These are phyloP conservation scores for Nothophytophthora sp. DNA, from an alignment of 352 stramenopile species.

Conservation along the genomic window DNA sequence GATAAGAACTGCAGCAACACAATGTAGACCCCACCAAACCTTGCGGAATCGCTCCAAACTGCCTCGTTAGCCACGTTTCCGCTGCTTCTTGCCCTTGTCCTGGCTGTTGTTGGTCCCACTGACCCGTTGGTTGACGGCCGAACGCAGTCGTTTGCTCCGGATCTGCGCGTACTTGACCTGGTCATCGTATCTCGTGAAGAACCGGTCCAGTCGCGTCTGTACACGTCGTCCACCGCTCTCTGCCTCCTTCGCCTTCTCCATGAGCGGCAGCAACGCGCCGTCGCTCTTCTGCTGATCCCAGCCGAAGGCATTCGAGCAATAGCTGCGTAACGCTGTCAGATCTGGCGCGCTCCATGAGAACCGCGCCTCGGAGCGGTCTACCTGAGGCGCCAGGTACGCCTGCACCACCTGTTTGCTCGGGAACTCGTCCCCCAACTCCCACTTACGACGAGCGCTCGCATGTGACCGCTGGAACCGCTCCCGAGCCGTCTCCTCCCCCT, in stretches of 20 bases:
- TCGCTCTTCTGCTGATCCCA: conserved; percentile 94
- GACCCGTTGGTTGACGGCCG: conserved; percentile 59
- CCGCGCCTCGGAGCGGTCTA: conserved; percentile 69
- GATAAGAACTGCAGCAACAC: conserved; percentile 5
- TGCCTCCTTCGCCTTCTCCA: conserved; percentile 50
- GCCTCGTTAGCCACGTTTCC: conserved; percentile 14
- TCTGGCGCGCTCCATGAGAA: conserved; percentile 96
- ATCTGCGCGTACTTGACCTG: conserved; percentile 95
- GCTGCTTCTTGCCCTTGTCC: conserved; percentile 18
- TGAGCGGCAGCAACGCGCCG: conserved; percentile 89
- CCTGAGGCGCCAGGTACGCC: conserved; percentile 94
- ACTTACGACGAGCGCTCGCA: conserved; percentile 87
- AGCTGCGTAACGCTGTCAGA: conserved; percentile 80
- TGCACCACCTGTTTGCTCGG: conserved; percentile 91
- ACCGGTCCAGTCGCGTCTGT: conserved; percentile 95
- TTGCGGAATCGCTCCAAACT: too few relatives aligned
- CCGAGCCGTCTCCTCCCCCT: conserved; percentile 44
- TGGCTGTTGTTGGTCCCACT: conserved; percentile 7
- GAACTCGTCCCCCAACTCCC: conserved; percentile 93
- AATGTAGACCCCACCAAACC: conserved; percentile 12
- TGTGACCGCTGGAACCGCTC: conserved; percentile 93
- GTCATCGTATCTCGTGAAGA: conserved; percentile 97
- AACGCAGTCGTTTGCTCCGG: conserved; percentile 85
- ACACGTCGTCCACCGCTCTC: conserved; percentile 29
- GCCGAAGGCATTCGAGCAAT: conserved; percentile 90